Conservation (phyloP, 2,329 filamentous ascomycete species). For the Chaetothyriales sp. region DNA sequence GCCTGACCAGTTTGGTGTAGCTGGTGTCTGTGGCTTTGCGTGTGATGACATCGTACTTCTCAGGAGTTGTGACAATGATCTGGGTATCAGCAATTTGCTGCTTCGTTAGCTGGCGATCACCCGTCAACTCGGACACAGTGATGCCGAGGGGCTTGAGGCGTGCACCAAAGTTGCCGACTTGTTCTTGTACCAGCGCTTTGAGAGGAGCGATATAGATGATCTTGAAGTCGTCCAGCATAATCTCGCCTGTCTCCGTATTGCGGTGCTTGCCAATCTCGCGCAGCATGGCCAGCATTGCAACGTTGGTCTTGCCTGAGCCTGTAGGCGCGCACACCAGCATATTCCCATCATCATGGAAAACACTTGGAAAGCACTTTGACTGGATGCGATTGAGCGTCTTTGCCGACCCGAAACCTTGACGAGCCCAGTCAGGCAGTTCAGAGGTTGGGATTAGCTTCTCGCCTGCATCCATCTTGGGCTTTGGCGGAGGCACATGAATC, state of each 20-base stretch:
- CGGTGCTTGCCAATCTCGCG: conserved; percentile 94
- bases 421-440: conserved; percentile 86
- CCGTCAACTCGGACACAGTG: conserved; percentile 84
- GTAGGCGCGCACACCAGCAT: conserved; percentile 97
- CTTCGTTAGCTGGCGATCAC: conserved; percentile 94
- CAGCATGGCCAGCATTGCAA: conserved; percentile 91
- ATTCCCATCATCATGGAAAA: conserved; percentile 88
- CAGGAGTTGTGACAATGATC: conserved; percentile 93
- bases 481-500: conserved; percentile 88
- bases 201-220: conserved; percentile 95
- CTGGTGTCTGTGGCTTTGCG: conserved; percentile 92
- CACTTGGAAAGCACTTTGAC: conserved; percentile 78
- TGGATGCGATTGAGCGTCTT: conserved; percentile 90
- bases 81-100: conserved; percentile 97
- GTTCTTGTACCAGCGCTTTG: conserved; percentile 91
- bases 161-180: conserved; percentile 93
- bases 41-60: conserved; percentile 99
- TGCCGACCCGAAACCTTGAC: conserved; percentile 66
- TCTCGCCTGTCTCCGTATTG: conserved; percentile 75
- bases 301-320: conserved; percentile 95
- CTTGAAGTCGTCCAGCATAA: conserved; percentile 93
- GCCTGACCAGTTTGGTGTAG: conserved; percentile 90
- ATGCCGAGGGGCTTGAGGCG: conserved; percentile 83
- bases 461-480: conserved; percentile 65
- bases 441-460: conserved; percentile 71